phyloP scores from a whole-genome alignment of 805 yeast species.

The Candida golubevii region DNA sequence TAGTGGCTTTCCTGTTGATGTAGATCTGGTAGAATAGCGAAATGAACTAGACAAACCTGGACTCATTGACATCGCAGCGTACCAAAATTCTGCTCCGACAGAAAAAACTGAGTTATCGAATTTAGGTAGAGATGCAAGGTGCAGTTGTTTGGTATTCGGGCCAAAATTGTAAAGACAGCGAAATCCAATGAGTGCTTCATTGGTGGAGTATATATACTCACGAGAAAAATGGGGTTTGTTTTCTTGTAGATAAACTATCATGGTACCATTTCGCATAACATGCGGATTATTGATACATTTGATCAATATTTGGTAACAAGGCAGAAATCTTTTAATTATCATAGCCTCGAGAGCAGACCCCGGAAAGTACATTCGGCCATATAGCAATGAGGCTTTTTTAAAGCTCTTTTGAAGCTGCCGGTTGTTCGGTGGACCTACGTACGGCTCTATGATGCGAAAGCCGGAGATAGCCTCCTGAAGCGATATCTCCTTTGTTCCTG shows the following conservation, averaged over 20 bases:
- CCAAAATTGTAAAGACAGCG: constrained; percentile 71
- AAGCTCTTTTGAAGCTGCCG: not conserved
- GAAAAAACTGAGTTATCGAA: constrained; percentile 64
- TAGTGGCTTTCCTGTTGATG: constrained; percentile 83
- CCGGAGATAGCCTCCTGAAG: constrained; percentile 70
- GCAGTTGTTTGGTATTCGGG: constrained; percentile 7
- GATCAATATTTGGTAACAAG: constrained; percentile 58
- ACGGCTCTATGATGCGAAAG: constrained; percentile 54
- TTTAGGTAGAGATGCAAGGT: constrained; percentile 24
- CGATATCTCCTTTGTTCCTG: constrained; percentile 48
- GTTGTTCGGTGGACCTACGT: constrained; percentile 9
- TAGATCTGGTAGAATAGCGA: constrained; percentile 79
- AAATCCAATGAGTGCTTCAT: constrained; percentile 78
- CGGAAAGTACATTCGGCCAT: constrained; percentile 88
- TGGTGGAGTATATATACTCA: constrained; percentile 77
- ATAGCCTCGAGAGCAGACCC: constrained; percentile 84
- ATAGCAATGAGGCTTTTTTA: constrained; percentile 44
- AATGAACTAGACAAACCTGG: constrained; percentile 88
- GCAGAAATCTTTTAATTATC: constrained; percentile 60
- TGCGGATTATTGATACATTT: constrained; percentile 72
- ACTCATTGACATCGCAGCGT: constrained; percentile 74
- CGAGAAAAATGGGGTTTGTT: constrained; percentile 59
- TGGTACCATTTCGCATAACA: constrained; percentile 47
- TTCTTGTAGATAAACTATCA: constrained; percentile 69
- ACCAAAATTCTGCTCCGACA: constrained; percentile 85